Conservation (phyloP, 2,329 filamentous ascomycete genomes). For the Talaromyces sp. region DNA sequence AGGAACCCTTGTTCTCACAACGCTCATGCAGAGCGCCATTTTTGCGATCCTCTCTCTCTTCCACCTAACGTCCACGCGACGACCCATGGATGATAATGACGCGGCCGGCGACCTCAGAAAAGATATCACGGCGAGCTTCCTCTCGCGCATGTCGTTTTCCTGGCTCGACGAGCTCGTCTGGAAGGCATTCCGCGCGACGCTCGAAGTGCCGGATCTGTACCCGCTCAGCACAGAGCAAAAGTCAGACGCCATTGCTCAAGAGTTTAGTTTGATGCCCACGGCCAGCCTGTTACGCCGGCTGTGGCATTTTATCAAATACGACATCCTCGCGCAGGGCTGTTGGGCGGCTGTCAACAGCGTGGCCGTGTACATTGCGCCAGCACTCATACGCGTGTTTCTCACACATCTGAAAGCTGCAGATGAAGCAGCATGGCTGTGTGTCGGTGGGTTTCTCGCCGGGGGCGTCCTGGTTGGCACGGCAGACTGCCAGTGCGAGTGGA, state of each 20-base stretch:
- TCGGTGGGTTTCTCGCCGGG: neutral
- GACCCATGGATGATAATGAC: neutral
- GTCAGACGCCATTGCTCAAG: neutral
- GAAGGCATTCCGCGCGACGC: neutral
- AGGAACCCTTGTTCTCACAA: neutral
- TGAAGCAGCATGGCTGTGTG: neutral
- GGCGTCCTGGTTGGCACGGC: neutral
- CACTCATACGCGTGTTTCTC: neutral
- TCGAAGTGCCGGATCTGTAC: neutral
- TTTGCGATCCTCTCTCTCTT: neutral
- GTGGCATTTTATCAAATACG: neutral
- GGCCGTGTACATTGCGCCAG: neutral
- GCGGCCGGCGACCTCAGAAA: neutral
- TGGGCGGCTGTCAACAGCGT: slow-evolving; percentile 2
- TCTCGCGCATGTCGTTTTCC: slow-evolving; percentile 2
- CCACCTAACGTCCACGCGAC: neutral
- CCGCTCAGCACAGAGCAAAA: neutral
- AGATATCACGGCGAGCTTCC: neutral
- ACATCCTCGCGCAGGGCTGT: neutral
- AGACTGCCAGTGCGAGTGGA: slow-evolving; percentile 1
- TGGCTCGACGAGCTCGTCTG: neutral
- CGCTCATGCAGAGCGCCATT: neutral
- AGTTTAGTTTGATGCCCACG: neutral
- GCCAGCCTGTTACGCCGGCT: neutral
- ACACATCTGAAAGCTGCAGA: neutral